Conservation (phyloP, 1,284 basidiomycete species). For the Cystobasidium sp. region DNA sequence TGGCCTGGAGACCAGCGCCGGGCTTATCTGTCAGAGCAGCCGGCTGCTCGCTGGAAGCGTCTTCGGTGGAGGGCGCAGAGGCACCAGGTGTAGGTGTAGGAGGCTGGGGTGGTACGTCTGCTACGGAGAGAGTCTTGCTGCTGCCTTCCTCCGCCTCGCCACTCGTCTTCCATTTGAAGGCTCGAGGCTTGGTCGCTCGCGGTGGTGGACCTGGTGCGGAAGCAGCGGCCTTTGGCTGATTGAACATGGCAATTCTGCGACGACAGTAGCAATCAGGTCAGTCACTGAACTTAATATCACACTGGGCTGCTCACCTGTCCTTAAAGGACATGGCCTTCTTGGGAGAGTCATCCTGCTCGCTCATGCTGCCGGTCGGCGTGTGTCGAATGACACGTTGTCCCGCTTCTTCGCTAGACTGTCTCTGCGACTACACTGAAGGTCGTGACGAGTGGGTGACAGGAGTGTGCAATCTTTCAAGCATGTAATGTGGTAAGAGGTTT, state of each 20-base stretch:
- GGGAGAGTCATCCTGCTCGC: conserved; percentile 25
- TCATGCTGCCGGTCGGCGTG: conserved; percentile 38
- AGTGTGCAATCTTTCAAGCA: too few species aligned
- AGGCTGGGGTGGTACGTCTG: conserved; percentile 24
- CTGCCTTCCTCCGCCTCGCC: conserved; percentile 16
- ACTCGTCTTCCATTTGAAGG: conserved; percentile 44
- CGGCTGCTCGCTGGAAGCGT: neutral
- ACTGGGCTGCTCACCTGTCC: conserved; percentile 26
- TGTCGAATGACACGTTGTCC: neutral
- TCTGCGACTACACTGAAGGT: too few species aligned
- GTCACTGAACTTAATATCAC: neutral
- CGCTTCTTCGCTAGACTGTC: too few species aligned
- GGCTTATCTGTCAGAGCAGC: conserved; percentile 13
- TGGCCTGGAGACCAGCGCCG: neutral
- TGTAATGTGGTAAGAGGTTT: too few species aligned
- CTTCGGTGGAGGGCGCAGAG: neutral
- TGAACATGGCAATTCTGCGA: conserved; percentile 44
- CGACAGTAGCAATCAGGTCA: neutral
- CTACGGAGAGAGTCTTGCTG: conserved; percentile 24
- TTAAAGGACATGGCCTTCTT: conserved; percentile 40
- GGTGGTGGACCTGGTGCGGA: conserved; percentile 34
- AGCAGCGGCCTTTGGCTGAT: conserved; percentile 40
- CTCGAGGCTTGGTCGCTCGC: conserved; percentile 30
- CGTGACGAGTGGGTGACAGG: too few species aligned
- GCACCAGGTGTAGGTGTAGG: conserved; percentile 32